A percentile compares a stretch with the other conserved stretches of the same genome.
phyloP scores from a whole-genome alignment of 2,329 filamentous ascomycete genomes.

The Xylaria multiplex region DNA sequence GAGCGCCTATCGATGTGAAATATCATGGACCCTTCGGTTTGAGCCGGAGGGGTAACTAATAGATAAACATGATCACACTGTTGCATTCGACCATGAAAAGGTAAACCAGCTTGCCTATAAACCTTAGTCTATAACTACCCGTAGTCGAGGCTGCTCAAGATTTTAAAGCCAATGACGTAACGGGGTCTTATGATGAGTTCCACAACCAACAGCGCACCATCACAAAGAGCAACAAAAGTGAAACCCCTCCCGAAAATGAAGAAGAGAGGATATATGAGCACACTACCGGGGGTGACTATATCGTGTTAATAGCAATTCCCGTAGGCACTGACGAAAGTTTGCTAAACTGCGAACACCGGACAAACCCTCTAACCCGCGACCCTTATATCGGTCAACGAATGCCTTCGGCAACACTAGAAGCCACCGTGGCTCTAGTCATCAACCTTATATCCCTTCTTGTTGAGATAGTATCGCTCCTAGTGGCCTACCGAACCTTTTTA shows the following conservation, averaged over 20 bases:
- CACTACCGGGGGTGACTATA: neutral
- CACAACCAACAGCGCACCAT: too few relatives aligned
- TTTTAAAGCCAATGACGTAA: neutral
- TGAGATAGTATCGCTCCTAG: constrained; percentile 26
- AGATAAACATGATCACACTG: constrained; percentile 5
- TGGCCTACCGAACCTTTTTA: constrained; percentile 28
- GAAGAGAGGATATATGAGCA: neutral
- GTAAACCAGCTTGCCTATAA: too few relatives aligned
- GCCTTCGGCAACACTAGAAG: constrained; percentile 19
- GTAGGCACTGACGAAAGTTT: neutral
- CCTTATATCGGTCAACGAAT: neutral
- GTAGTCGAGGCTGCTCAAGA: too few relatives aligned
- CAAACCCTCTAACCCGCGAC: neutral
- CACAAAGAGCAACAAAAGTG: too few relatives aligned
- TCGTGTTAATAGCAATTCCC: neutral
- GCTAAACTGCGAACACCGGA: neutral
- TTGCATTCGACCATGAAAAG: neutral
- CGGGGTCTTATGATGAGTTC: too few relatives aligned
- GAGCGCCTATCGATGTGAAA: neutral
- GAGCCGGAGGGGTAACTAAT: neutral
- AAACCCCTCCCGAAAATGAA: too few relatives aligned
- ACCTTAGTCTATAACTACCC: too few relatives aligned
- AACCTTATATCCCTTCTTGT: constrained; percentile 28
- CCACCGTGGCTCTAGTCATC: constrained; percentile 19
- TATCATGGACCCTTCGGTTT: too few relatives aligned